Evolutionary conservation across 2,329 filamentous ascomycete genomes (phyloP).

Genomic region (Falciphora oryzae): DNA sequence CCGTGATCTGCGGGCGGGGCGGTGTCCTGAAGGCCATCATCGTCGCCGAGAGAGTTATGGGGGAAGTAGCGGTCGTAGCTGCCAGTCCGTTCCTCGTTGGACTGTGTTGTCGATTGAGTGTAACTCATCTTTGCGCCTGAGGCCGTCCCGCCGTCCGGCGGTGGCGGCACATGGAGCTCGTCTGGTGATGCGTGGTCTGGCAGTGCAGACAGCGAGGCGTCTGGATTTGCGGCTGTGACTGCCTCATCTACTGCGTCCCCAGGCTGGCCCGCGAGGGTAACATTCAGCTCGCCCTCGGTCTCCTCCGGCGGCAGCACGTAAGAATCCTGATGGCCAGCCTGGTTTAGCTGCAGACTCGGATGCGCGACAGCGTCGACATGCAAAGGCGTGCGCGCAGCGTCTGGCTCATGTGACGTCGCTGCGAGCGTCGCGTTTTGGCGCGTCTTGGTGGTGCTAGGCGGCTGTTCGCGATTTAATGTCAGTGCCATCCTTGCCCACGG

Average conservation of each 20-base stretch:
- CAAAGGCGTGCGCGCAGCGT: not conserved
- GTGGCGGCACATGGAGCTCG: not conserved
- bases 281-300: not conserved
- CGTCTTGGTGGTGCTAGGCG: not conserved
- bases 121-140: slow-evolving; percentile 2
- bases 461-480: not conserved
- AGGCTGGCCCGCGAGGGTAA: not conserved
- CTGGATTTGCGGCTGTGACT: not conserved
- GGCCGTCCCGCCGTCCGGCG: not conserved
- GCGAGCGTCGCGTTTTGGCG: not conserved
- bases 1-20: slow-evolving; percentile 21
- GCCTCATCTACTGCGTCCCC: not conserved
- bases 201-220: not conserved
- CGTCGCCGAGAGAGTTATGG: slow-evolving; percentile 14
- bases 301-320: not conserved
- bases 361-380: not conserved
- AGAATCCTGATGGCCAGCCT: not conserved
- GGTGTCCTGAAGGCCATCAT: slow-evolving; percentile 20
- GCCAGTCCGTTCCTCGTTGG: slow-evolving; percentile 41
- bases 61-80: slow-evolving; percentile 44
- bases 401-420: not conserved
- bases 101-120: slow-evolving; percentile 48
- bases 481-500: slow-evolving; percentile 1
- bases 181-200: not conserved
- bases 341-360: not conserved